phyloP scores from a whole-genome alignment of 148 eudicot genomes.

The Drosera capensis region DNA sequence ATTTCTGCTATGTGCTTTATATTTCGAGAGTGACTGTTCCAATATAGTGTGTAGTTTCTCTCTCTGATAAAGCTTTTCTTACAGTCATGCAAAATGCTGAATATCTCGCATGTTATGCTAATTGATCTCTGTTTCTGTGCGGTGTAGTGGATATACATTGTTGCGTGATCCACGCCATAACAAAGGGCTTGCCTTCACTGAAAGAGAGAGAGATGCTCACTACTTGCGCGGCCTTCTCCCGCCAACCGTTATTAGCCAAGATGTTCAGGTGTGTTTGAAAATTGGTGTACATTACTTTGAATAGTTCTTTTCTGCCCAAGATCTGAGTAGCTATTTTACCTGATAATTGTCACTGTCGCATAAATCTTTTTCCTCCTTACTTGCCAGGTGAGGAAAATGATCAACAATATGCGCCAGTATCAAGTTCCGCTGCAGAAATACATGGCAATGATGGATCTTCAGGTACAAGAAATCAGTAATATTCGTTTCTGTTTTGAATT shows the following conservation, averaged over 20 bases:
- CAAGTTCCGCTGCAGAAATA: slow-evolving; percentile 73
- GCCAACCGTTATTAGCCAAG: slow-evolving; percentile 46
- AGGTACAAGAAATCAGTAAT: slow-evolving; percentile 20
- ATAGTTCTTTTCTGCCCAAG: no score
- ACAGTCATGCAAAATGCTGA: no score
- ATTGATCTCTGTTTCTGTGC: no score
- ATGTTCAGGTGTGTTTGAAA: slow-evolving; percentile 94
- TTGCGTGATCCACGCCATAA: slow-evolving; percentile 81
- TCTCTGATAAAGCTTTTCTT: no score
- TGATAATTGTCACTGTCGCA: no score
- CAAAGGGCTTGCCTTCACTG: slow-evolving; percentile 78
- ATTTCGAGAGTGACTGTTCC: no score
- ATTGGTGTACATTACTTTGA: no score
- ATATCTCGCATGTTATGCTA: no score
- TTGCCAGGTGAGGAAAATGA: slow-evolving; percentile 53
- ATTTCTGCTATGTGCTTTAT: no score
- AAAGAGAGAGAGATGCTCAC: slow-evolving; percentile 82
- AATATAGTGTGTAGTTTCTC: no score
- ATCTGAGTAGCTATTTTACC: no score
- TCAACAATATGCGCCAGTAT: slow-evolving; percentile 59
- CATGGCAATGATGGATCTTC: slow-evolving; percentile 89
- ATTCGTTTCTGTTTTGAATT: background rate
- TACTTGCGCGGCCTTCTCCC: slow-evolving; percentile 80
- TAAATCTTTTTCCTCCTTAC: background rate
- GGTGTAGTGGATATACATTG: slow-evolving; percentile 67